Conservation (phyloP, 2,329 filamentous ascomycete species). For the Beauveria rudraprayagi region DNA sequence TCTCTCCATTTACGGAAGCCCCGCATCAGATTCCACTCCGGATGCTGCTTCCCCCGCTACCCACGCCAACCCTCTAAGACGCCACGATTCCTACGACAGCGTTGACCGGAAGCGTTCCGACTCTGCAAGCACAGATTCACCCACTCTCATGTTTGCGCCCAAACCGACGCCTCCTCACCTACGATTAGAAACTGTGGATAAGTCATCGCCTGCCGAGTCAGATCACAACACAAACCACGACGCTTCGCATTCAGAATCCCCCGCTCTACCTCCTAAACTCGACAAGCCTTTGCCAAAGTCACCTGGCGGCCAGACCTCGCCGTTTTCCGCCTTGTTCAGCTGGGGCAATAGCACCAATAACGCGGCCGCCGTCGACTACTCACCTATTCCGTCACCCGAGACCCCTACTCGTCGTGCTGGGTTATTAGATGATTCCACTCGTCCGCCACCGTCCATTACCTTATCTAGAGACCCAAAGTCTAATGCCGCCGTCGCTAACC, state of each 20-base stretch:
- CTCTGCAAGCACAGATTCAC: not conserved
- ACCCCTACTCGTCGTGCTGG: slow-evolving; percentile 32
- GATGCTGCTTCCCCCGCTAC: slow-evolving; percentile 21
- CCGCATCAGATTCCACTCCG: slow-evolving; percentile 19
- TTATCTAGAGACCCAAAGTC: slow-evolving; percentile 30
- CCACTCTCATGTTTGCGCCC: slow-evolving; percentile 37
- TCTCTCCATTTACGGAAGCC: slow-evolving; percentile 35
- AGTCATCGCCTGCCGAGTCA: slow-evolving; percentile 15
- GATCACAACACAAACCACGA: slow-evolving; percentile 19
- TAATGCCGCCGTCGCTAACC: slow-evolving; percentile 33
- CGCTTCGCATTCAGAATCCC: slow-evolving; percentile 18
- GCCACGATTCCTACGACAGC: slow-evolving; percentile 22
- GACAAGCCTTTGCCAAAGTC: slow-evolving; percentile 50
- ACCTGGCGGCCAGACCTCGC: slow-evolving; percentile 38
- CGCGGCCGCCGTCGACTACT: slow-evolving; percentile 36
- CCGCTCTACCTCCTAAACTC: slow-evolving; percentile 30
- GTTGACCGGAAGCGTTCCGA: slow-evolving; percentile 24
- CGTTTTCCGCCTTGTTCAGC: slow-evolving; percentile 44
- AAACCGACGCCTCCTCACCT: slow-evolving; percentile 47
- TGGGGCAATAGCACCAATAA: slow-evolving; percentile 34
- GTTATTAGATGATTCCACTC: slow-evolving; percentile 25
- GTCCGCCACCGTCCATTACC: slow-evolving; percentile 20
- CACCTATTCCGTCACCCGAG: slow-evolving; percentile 45
- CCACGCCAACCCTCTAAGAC: slow-evolving; percentile 13
- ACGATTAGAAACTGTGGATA: slow-evolving; percentile 37